These are phyloP conservation scores for Colletotrichum lupini DNA, from an alignment of 2,329 filamentous ascomycete species.

Conservation along the genomic window DNA sequence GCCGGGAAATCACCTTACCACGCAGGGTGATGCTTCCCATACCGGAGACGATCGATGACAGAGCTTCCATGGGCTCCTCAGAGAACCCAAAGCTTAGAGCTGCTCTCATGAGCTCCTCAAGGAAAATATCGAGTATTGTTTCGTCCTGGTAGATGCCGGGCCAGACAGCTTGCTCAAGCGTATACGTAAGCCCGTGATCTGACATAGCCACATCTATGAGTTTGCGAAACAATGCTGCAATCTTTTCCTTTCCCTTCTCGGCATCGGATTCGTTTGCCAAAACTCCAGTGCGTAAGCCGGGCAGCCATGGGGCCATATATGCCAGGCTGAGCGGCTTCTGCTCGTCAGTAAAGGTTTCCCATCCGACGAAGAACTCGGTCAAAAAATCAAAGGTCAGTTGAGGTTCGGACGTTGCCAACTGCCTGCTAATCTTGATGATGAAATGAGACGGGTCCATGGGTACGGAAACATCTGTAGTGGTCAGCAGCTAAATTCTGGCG, in stretches of 20 bases:
- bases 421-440: constrained; percentile 73
- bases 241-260: constrained; percentile 74
- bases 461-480: constrained; percentile 66
- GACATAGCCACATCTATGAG: constrained; percentile 73
- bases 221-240: constrained; percentile 72
- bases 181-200: constrained; percentile 68
- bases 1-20: constrained; percentile 72
- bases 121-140: constrained; percentile 72
- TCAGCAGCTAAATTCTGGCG: constrained; percentile 14
- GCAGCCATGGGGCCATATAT: constrained; percentile 78
- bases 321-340: constrained; percentile 74
- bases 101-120: constrained; percentile 75
- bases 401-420: constrained; percentile 71
- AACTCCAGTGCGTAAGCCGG: constrained; percentile 69
- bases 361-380: constrained; percentile 79
- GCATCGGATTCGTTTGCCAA: constrained; percentile 69
- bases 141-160: constrained; percentile 73
- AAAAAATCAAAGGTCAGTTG: constrained; percentile 76
- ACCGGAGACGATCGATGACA: constrained; percentile 71
- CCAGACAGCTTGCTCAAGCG: constrained; percentile 75
- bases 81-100: constrained; percentile 67
- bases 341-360: constrained; percentile 75
- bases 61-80: constrained; percentile 68
- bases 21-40: constrained; percentile 74
- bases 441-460: constrained; percentile 72